Percentiles rank a stretch among this genome's conserved stretches.
phyloP scores from a whole-genome alignment of 2,329 filamentous ascomycete species.

The Grosmannia huntii region DNA sequence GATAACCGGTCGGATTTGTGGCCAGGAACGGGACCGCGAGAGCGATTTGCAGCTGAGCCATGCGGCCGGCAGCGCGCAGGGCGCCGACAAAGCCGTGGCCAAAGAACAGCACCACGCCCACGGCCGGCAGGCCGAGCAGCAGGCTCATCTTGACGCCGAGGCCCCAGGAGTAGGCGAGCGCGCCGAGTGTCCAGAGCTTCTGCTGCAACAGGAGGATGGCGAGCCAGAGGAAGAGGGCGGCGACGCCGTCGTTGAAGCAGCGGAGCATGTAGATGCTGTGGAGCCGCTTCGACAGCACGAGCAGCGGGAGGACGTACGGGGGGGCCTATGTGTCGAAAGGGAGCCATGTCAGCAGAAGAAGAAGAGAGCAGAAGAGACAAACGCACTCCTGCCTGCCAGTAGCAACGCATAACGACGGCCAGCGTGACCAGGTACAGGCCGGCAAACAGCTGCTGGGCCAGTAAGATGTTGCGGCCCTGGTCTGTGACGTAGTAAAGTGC shows the following conservation, averaged over 20 bases:
- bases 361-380: neutral
- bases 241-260: slow-evolving; percentile 93
- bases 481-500: slow-evolving; percentile 66
- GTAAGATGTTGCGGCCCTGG: slow-evolving; percentile 58
- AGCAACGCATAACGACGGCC: slow-evolving; percentile 68
- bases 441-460: slow-evolving; percentile 77
- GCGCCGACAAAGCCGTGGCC: slow-evolving; percentile 54
- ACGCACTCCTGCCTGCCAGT: slow-evolving; percentile 54
- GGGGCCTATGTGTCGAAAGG: slow-evolving; percentile 44
- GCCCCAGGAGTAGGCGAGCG: slow-evolving; percentile 61
- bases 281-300: slow-evolving; percentile 80
- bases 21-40: slow-evolving; percentile 55
- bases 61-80: slow-evolving; percentile 56
- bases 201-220: slow-evolving; percentile 70
- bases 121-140: slow-evolving; percentile 67
- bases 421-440: slow-evolving; percentile 66
- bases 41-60: slow-evolving; percentile 64
- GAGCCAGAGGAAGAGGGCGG: slow-evolving; percentile 68
- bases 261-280: slow-evolving; percentile 89
- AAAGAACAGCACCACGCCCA: slow-evolving; percentile 65
- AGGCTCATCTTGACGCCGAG: slow-evolving; percentile 94
- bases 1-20: slow-evolving; percentile 55
- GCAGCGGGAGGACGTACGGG: slow-evolving; percentile 73
- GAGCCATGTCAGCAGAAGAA: neutral
- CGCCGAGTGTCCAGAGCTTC: slow-evolving; percentile 59